Percentiles rank a stretch among this genome's conserved stretches.
Conservation (phyloP, 2,329 filamentous ascomycete species). For the Volutella citrinella region DNA sequence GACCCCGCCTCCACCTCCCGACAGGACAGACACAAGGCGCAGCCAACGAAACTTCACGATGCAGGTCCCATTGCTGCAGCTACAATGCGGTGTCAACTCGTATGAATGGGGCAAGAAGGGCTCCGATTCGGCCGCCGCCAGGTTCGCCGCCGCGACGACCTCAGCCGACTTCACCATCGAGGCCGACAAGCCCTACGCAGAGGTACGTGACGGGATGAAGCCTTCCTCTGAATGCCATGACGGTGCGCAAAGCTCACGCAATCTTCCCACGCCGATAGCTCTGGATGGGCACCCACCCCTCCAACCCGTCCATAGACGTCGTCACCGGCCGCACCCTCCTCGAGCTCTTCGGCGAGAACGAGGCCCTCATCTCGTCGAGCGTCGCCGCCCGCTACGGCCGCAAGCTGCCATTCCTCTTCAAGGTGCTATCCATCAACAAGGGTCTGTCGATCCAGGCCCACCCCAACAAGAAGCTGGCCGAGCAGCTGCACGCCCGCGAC, state of each 20-base stretch:
- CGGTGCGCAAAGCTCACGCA: too few species aligned
- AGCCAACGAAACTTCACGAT: conserved; percentile 40
- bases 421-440: conserved; percentile 93
- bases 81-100: conserved; percentile 92
- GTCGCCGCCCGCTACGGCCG: conserved; percentile 72
- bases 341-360: conserved; percentile 84
- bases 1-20: conserved; percentile 8
- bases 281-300: conserved; percentile 99
- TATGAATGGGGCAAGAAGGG: conserved; percentile 99
- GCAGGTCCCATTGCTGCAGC: conserved; percentile 79
- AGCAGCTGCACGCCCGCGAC: conserved; percentile 80
- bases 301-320: conserved; percentile 88
- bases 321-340: conserved; percentile 80
- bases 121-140: conserved; percentile 80
- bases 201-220: too few species aligned
- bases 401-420: conserved; percentile 95
- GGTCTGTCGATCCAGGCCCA: conserved; percentile 97
- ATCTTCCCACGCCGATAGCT: conserved; percentile 62
- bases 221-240: too few species aligned
- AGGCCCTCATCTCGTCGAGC: conserved; percentile 71
- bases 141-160: conserved; percentile 82
- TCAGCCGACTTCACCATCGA: conserved; percentile 72
- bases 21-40: conserved; percentile 1
- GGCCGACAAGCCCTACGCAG: conserved; percentile 87
- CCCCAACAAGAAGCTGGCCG: conserved; percentile 87